These are phyloP conservation scores for Talaromyces rugulosus DNA, from an alignment of 2,329 filamentous ascomycete species.

Conservation along the genomic window DNA sequence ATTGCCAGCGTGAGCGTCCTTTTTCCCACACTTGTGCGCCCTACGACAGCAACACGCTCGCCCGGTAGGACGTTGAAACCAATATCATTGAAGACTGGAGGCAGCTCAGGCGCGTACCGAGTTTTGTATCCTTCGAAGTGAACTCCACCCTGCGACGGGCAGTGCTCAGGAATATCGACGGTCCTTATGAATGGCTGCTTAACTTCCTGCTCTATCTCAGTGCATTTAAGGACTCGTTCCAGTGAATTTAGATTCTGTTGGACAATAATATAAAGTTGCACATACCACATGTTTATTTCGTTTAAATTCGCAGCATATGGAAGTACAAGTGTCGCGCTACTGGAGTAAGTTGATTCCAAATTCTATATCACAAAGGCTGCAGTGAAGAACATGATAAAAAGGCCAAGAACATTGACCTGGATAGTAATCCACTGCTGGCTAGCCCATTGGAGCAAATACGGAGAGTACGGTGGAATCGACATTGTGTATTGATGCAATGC, in stretches of 20 bases:
- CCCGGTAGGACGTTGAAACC: conserved; percentile 23
- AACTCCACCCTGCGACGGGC: not conserved
- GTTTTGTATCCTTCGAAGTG: not conserved
- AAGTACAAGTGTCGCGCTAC: conserved; percentile 1
- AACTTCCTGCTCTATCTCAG: not conserved
- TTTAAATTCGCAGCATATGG: not conserved
- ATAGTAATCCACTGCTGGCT: not conserved
- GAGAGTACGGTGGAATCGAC: not conserved
- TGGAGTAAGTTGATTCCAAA: not conserved
- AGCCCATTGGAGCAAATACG: conserved; percentile 5
- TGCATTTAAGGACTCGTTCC: conserved; percentile 1
- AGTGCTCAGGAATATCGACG: not conserved
- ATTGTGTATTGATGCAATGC: not conserved
- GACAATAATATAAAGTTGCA: not conserved
- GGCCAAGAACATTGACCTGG: not conserved
- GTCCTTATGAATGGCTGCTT: not conserved
- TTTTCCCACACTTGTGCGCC: conserved; percentile 32
- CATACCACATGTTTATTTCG: conserved; percentile 3
- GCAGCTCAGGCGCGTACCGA: not conserved
- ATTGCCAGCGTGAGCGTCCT: conserved; percentile 29
- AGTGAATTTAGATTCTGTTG: conserved; percentile 8
- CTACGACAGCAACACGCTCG: conserved; percentile 29
- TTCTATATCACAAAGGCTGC: not conserved
- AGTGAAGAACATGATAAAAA: conserved; percentile 3
- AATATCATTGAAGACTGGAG: conserved; percentile 21